Evolutionary conservation across 2,329 filamentous ascomycete genomes (phyloP), one percentile per base, ranked within the genome.

Genomic region (Ceratocystis harringtonii): DNA sequence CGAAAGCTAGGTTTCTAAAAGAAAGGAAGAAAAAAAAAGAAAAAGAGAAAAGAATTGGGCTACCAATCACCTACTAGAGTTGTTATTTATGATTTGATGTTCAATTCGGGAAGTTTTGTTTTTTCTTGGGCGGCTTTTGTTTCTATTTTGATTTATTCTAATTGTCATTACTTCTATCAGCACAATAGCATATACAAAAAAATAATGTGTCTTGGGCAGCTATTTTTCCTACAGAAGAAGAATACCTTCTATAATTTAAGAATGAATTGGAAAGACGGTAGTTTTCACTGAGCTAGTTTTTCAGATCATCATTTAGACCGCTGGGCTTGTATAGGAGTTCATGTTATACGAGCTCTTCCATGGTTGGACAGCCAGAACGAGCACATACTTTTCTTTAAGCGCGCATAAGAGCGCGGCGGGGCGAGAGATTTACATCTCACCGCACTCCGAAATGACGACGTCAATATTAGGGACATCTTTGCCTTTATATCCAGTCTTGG

Each of bases 381-480:
- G n/a, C 5, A 52, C n/a, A 52, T 41, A 10, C 12, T 41, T 41
- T 41, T 41, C 36, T 41, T 41, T 41, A 12, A 15, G 10, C 12
- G 12, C 10, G 36, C 36, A 41, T 12, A 41, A 41, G 36, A 41
- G 12, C 10, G 36, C 36, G 12, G 36, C 36, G 36, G 10, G 10
- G 36, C 22, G 3, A 58, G 43, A 65, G 17, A 45, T 61, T 68
- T 72, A 97, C 91, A 97, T 95, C 81, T 97, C 91, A 36, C 94
- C 94, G 72, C 92, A 96, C 78, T 95, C 86, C 8, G 85, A 80
- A 72, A 99, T 86, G 15, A 85, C 82, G 1, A 97, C 87, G 72
- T 96, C 92, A 73, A 92, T 78, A 70, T 88, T 88, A 2, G 92
- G 94, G 72, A 88, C 84, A 72, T 96, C 92, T 73, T 88, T 84